phyloP scores from a whole-genome alignment of 441 rosid genomes.

The Adansonia rubrostipa region DNA sequence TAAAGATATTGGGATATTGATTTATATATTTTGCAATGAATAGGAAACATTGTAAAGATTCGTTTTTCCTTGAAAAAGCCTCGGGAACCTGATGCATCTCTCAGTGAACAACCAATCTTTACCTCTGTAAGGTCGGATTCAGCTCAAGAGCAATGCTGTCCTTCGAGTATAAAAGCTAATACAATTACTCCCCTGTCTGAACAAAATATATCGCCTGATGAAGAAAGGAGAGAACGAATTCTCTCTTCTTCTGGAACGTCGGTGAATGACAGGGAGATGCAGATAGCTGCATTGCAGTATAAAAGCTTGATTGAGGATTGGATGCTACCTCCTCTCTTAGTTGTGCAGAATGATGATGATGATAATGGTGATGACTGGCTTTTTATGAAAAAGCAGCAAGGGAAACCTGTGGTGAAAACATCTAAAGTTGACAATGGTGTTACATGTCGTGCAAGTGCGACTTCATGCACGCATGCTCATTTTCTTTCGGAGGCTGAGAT shows the following conservation, averaged over 20 bases:
- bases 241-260: neutral
- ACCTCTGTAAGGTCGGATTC: constrained; percentile 27
- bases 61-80: constrained; percentile 45
- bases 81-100: constrained; percentile 5
- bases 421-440: constrained; percentile 19
- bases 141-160: neutral
- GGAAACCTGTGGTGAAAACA: constrained; percentile 19
- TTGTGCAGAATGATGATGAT: constrained; percentile 22
- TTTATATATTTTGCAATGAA: constrained; percentile 8
- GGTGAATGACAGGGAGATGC: constrained; percentile 10
- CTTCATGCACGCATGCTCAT: constrained; percentile 46
- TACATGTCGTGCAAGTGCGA: constrained; percentile 9
- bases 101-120: neutral
- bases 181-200: neutral
- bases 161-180: neutral
- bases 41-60: constrained; percentile 57
- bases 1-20: constrained; percentile 17
- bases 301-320: constrained; percentile 39
- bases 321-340: constrained; percentile 35
- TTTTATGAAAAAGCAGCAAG: constrained; percentile 32
- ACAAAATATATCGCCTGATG: neutral
- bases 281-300: constrained; percentile 27
- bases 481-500: constrained; percentile 46
- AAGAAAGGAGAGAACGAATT: neutral
- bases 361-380: constrained; percentile 47